Conservation (phyloP, 345 rosid genomes). For the Garcia nutans region DNA sequence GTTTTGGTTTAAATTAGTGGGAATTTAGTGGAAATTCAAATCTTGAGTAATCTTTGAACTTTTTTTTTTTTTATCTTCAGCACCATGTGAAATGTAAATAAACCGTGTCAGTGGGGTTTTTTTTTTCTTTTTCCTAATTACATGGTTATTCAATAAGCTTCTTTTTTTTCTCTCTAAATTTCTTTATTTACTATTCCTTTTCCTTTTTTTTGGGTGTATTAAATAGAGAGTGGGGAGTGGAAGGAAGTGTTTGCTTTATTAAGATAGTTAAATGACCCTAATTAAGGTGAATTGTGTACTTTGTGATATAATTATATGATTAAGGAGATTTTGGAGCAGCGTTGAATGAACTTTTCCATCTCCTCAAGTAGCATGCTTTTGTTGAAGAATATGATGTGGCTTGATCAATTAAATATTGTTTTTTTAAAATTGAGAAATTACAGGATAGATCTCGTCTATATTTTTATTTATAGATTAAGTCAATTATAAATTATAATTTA, state of each 20-base stretch:
- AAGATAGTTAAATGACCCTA: background rate
- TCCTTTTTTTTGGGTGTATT: background rate
- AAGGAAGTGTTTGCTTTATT: slow-evolving; percentile 2
- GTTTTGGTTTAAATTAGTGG: slow-evolving; percentile 15
- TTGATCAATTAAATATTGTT: background rate
- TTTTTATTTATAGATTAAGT: too few relatives aligned
- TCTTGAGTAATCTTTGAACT: slow-evolving; percentile 6
- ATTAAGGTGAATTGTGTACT: background rate
- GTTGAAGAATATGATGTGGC: too few relatives aligned
- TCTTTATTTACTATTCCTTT: background rate
- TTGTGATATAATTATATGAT: background rate
- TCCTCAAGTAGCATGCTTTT: background rate
- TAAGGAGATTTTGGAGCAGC: background rate
- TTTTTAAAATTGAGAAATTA: too few relatives aligned
- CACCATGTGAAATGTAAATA: background rate
- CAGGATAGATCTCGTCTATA: too few relatives aligned
- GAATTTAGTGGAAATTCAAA: background rate
- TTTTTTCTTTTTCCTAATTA: background rate
- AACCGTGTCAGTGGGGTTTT: background rate
- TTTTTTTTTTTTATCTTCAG: background rate
- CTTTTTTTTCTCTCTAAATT: background rate
- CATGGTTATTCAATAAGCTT: slow-evolving; percentile 8
- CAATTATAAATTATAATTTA: too few relatives aligned
- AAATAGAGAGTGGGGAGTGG: background rate
- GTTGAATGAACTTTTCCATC: background rate